Base-by-base conservation (phyloP, 176 grass and related monocot species). In the Aegilops bicornis region DNA sequence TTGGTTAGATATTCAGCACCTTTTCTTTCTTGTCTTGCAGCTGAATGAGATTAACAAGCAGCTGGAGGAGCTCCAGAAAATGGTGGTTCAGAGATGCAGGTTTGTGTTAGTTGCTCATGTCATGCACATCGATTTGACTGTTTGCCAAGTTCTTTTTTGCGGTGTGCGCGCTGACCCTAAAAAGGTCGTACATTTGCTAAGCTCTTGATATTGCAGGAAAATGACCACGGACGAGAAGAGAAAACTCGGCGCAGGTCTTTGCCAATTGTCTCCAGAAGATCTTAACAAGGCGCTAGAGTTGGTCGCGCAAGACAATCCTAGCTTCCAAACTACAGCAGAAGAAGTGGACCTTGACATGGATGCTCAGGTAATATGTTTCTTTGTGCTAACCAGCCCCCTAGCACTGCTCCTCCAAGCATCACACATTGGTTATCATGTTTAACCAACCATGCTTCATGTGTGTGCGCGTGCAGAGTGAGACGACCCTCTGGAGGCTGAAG, bases 341-440 rank as follows among this genome's bases (percentile, higher is more conserved):
- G 93, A 88, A 73, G 90, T 98, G 84, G 90, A 98, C 76, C 90
- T 98, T 60, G 96, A 98, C 84, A 96, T 98, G 96, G 96, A 98
- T 89, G 92, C 96, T 73, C 96, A 98, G 88, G 96, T 98, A 62
- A 60, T 63, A 60, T 63, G 4, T 71, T 39, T 67, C 60, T 30
- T 39, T 56, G 15, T 40, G 10, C 45, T 71, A 69, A 20, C 47
- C 47, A 50, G 6, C 4, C 47, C 16, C 39, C 3, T 39, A 30
- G 23, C 2, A 35, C 25, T 12, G 4, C 31, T 25, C 10, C 47
- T 50, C 79, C 74, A 24, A 50, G 23, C 0, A 12, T 43, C 47
- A 50, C 4, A 12, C 64, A 59, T 29, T 73, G 64, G 19, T 43
- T 77, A 52, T 6, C 29, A 10, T 68, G 73, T 47, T 43, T 76